Base-by-base conservation (phyloP, 2,329 filamentous ascomycete genomes). In the Fusarium azukiicola region DNA sequence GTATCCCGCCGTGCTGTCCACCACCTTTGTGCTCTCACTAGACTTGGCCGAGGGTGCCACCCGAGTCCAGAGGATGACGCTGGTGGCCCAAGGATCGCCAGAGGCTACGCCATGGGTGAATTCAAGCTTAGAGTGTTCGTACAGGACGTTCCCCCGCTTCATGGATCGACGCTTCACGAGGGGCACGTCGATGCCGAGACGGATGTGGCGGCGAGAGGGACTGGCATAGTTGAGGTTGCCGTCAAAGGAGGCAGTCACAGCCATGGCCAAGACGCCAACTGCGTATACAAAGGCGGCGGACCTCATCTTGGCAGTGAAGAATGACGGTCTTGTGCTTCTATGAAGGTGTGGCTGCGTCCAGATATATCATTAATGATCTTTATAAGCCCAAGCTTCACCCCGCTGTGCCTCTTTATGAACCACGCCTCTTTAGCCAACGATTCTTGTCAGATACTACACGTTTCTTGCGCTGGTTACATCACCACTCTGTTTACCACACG, bases 181-280 rank as follows among this genome's bases (percentile, higher is more conserved):
- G 3, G 90, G 84, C 92, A 95, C 90, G n/a, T 94, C 91, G 61
- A 96, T 92, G 9, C 94, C 94, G 16, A 96, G 88, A 49, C 89
- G 88, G 7, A 92, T 90, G 78, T 96, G 94, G 56, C 94, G 91
- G 52, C 91, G 89, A 2, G 94, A 96, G 10, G 95, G 94, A 80
- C 92, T 94, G 67, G 90, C 89, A 84, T 95, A 96, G 87, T 96
- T 96, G 75, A 96, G 84, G 83, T 96, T 96, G 7, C 85, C 85
- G 10, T 84, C 80, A 2, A 80, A 79, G 19, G 78, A 75, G 13
- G 77, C 77, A 2, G 52, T 61, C 8, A 50, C 77, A 7, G 40
- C 36, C 36, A 64, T 58, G 40, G 75, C 69, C 42, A 80, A 16
- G 23, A 79, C 23, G 44, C 72, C 52, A 58, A 61, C 68, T 3